Conservation (phyloP, 2,329 filamentous ascomycete genomes). For the Didymella glomerata region DNA sequence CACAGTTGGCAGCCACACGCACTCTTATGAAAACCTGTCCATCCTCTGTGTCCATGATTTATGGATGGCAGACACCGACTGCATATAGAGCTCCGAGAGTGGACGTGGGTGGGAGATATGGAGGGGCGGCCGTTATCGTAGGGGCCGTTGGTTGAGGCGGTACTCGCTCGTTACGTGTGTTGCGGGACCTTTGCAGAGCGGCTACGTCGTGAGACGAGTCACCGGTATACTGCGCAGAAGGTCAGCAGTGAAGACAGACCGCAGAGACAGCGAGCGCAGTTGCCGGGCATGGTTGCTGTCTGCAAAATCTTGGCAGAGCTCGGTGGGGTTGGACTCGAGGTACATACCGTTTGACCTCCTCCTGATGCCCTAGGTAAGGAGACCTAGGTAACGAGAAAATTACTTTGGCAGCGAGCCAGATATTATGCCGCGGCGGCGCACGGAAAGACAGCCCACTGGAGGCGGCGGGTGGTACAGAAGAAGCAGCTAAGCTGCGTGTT, state of each 20-base stretch:
- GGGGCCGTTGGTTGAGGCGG: constrained; percentile 22
- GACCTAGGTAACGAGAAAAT: constrained; percentile 40
- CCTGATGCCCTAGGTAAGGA: constrained; percentile 41
- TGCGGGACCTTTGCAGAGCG: constrained; percentile 30
- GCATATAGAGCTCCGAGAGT: constrained; percentile 43
- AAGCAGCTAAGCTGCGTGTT: constrained; percentile 23
- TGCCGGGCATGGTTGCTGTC: constrained; percentile 20
- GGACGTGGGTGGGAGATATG: constrained; percentile 11
- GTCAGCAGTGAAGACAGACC: constrained; percentile 32
- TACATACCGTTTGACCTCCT: constrained; percentile 25
- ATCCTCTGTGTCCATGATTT: constrained; percentile 84
- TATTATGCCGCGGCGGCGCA: constrained; percentile 48
- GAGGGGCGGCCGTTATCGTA: constrained; percentile 23
- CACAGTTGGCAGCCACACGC: constrained; percentile 38
- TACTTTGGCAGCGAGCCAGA: constrained; percentile 36
- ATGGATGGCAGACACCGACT: constrained; percentile 38
- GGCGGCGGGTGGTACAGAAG: constrained; percentile 22
- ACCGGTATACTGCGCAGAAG: constrained; percentile 29
- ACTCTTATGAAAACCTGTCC: constrained; percentile 90
- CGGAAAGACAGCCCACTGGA: constrained; percentile 42
- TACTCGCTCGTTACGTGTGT: constrained; percentile 30
- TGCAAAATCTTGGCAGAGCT: constrained; percentile 30
- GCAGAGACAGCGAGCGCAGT: constrained; percentile 18
- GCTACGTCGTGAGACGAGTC: constrained; percentile 34
- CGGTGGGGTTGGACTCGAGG: constrained; percentile 20